Base-by-base conservation (phyloP, 2,329 filamentous ascomycete genomes). In the Akanthomyces muscarius region DNA sequence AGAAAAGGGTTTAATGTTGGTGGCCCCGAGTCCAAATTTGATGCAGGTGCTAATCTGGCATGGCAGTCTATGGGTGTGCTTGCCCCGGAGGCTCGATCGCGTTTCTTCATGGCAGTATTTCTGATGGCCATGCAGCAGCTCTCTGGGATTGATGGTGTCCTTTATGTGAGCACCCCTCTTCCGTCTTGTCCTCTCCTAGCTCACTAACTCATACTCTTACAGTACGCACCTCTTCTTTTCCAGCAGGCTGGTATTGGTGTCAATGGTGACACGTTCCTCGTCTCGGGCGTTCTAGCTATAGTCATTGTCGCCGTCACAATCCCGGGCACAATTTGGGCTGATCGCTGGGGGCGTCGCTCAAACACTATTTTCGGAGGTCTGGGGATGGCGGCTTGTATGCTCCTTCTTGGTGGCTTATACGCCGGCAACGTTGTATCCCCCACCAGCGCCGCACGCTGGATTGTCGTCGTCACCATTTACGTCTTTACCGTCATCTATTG, bases 181-280 rank as follows among this genome's bases (percentile, higher is more conserved):
- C 28, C 33, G 28, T 5, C 2, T 23, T 5, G 5, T 30, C 48
- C 14, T 3, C 7, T 13, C 1, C 16, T 13, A 45, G 14, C 7
- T 11, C n/a, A 13, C 28, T 6, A 16, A 36, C 25, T 41, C 48
- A 25, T 42, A 14, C n/a, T 63, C 25, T 53, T 2, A 18, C 50
- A 85, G 79, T 89, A 89, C 63, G 84, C 86, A 0, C 86, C 86
- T 0, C 72, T 82, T 0, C 76, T 89, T 0, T 88, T 89, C 66
- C 75, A 79, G 23, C 83, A 86, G 62, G 84, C 86, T 0, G 86
- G 86, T 0, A 76, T 88, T 2, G 74, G 76, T 7, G 81, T 80
- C 2, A 76, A 80, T 13, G 76, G 80, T 62, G 79, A 81, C 1
- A 81, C 79, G 0, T 84, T 86, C 63, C 74, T 87, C 14, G 85